These are phyloP conservation scores for Ceratobasidium sp. DNA, from an alignment of 1,284 basidiomycete species.

Conservation along the genomic window DNA sequence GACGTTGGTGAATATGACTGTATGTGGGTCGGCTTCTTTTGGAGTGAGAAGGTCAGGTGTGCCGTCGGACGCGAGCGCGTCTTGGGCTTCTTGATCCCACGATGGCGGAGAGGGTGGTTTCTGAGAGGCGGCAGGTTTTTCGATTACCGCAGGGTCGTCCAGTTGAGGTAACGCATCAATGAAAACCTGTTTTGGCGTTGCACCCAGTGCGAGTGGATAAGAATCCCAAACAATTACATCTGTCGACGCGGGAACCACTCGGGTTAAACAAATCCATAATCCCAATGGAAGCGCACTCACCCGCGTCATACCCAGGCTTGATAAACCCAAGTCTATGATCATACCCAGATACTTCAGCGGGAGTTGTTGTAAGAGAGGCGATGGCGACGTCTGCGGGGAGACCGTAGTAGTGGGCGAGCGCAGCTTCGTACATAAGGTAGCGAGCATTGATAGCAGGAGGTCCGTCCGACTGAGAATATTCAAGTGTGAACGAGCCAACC, in stretches of 20 bases:
- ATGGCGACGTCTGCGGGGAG: conserved; percentile 67
- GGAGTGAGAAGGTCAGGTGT: conserved; percentile 11
- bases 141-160: conserved; percentile 34
- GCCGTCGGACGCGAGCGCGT: conserved; percentile 34
- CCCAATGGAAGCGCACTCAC: conserved; percentile 51
- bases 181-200: conserved; percentile 49
- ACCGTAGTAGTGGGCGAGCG: conserved; percentile 84
- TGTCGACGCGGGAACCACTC: background rate
- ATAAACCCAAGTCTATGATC: conserved; percentile 84
- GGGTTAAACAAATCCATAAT: conserved; percentile 10
- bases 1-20: conserved; percentile 47
- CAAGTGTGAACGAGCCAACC: too few species aligned
- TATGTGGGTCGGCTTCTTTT: background rate
- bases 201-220: conserved; percentile 79
- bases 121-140: background rate
- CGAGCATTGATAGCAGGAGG: conserved; percentile 74
- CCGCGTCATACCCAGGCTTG: conserved; percentile 54
- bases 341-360: conserved; percentile 77
- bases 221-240: conserved; percentile 93
- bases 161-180: conserved; percentile 51
- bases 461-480: conserved; percentile 54
- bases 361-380: conserved; percentile 76
- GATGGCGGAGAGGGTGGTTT: conserved; percentile 37
- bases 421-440: conserved; percentile 82
- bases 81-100: conserved; percentile 16